Percentiles rank a stretch among this genome's conserved stretches.
Evolutionary conservation across 345 rosid genomes (phyloP).

Genomic region (Durio zibethinus): DNA sequence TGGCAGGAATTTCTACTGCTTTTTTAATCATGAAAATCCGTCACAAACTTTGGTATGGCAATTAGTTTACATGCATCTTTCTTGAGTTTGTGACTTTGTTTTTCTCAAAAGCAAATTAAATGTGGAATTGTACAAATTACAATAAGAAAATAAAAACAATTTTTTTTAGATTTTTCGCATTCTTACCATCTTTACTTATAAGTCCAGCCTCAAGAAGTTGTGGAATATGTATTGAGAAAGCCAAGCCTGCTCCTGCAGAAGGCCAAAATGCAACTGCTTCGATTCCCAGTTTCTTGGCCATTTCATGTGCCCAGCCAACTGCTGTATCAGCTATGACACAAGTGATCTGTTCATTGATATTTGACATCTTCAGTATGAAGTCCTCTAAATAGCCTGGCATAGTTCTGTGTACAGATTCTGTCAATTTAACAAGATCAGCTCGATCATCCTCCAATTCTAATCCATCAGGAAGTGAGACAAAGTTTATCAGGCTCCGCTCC

Average conservation of each 20-base stretch:
- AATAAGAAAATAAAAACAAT: too few relatives aligned
- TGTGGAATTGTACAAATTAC: too few relatives aligned
- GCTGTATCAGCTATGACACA: conserved; percentile 27
- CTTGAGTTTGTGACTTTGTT: too few relatives aligned
- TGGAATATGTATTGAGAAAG: conserved; percentile 4
- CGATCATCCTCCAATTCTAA: not conserved
- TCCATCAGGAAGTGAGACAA: conserved; percentile 29
- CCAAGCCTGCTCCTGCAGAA: conserved; percentile 3
- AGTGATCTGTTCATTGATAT: conserved; percentile 11
- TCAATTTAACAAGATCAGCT: not conserved
- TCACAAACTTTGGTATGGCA: too few relatives aligned
- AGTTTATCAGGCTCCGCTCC: conserved; percentile 7
- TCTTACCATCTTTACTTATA: conserved; percentile 22
- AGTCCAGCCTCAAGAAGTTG: conserved; percentile 22
- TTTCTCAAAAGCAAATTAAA: too few relatives aligned
- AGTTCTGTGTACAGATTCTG: not conserved
- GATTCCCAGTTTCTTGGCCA: not conserved
- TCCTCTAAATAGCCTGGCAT: too few relatives aligned
- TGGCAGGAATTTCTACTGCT: too few relatives aligned
- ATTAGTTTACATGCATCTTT: too few relatives aligned
- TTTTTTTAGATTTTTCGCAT: too few relatives aligned
- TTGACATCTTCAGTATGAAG: not conserved
- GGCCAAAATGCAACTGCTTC: not conserved
- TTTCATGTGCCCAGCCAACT: conserved; percentile 26
- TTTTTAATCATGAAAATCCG: too few relatives aligned